phyloP scores from a whole-genome alignment of 2,329 filamentous ascomycete genomes.

The Fusarium tricinctum region DNA sequence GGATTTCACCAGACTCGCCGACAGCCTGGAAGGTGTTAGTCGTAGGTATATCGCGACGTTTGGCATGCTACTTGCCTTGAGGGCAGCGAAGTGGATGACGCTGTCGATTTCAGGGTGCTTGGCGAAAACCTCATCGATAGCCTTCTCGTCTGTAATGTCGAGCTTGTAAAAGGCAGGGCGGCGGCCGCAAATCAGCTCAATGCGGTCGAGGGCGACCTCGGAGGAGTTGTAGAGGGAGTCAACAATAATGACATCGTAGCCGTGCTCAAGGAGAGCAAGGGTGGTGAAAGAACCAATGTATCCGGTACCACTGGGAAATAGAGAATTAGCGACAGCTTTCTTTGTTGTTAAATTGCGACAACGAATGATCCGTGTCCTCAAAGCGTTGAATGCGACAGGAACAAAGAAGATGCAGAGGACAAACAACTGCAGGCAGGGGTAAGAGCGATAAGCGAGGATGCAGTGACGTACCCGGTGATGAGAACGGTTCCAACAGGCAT shows the following conservation, averaged over 20 bases:
- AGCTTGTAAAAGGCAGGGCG: constrained; percentile 86
- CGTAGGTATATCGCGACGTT: background rate
- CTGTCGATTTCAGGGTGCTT: constrained; percentile 95
- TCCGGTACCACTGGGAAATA: constrained; percentile 83
- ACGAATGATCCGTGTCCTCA: constrained; percentile 5
- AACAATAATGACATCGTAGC: constrained; percentile 95
- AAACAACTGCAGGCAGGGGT: constrained; percentile 13
- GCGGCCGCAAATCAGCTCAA: constrained; percentile 93
- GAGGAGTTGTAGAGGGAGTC: constrained; percentile 99
- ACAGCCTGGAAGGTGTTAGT: constrained; percentile 76
- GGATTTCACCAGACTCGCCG: constrained; percentile 92
- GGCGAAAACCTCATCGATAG: constrained; percentile 87
- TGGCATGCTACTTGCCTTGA: constrained; percentile 76
- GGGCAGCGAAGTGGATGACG: constrained; percentile 97
- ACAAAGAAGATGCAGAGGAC: constrained; percentile 22
- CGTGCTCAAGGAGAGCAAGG: constrained; percentile 90
- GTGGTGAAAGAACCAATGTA: constrained; percentile 99
- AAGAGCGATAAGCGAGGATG: constrained; percentile 35
- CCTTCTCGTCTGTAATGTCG: constrained; percentile 89
- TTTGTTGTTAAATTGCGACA: constrained; percentile 31
- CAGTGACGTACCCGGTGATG: constrained; percentile 80
- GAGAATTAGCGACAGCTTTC: constrained; percentile 41
- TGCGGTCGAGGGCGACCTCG: constrained; percentile 90
- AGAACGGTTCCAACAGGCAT: constrained; percentile 92
- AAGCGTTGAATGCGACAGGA: constrained; percentile 31